These are phyloP conservation scores for Penicillium pulvis DNA, from an alignment of 495 filamentous ascomycete species.

Conservation along the genomic window DNA sequence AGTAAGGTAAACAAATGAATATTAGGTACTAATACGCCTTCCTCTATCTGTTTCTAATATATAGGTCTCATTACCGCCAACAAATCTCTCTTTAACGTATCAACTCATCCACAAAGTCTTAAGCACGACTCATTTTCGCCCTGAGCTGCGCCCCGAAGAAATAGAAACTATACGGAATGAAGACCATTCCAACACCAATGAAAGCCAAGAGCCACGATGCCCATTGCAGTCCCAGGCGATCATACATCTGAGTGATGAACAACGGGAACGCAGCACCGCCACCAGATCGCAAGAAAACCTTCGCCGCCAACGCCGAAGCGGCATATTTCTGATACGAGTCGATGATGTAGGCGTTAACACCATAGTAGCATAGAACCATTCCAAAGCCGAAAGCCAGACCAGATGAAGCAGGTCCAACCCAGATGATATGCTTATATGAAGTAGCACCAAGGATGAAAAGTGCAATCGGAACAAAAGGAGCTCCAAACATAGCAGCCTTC, in stretches of 20 bases:
- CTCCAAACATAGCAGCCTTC: slow-evolving; percentile 34
- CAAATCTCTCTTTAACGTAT: not conserved
- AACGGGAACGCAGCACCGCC: slow-evolving; percentile 48
- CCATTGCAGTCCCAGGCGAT: slow-evolving; percentile 55
- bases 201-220: slow-evolving; percentile 58
- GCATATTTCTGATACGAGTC: slow-evolving; percentile 59
- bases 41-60: not conserved
- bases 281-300: slow-evolving; percentile 35
- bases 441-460: slow-evolving; percentile 64
- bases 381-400: slow-evolving; percentile 69
- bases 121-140: slow-evolving; percentile 21
- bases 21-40: not conserved
- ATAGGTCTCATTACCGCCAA: not conserved
- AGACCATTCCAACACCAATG: slow-evolving; percentile 50
- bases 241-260: slow-evolving; percentile 55
- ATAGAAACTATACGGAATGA: slow-evolving; percentile 49
- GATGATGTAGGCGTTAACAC: slow-evolving; percentile 70
- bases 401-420: slow-evolving; percentile 61
- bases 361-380: slow-evolving; percentile 67
- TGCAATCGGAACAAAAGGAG: slow-evolving; percentile 39
- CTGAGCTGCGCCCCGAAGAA: slow-evolving; percentile 28
- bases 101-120: not conserved
- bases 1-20: not conserved
- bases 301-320: slow-evolving; percentile 37
- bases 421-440: slow-evolving; percentile 63